Conservation (phyloP, 208 protist species). For the Leishmania turanica region DNA sequence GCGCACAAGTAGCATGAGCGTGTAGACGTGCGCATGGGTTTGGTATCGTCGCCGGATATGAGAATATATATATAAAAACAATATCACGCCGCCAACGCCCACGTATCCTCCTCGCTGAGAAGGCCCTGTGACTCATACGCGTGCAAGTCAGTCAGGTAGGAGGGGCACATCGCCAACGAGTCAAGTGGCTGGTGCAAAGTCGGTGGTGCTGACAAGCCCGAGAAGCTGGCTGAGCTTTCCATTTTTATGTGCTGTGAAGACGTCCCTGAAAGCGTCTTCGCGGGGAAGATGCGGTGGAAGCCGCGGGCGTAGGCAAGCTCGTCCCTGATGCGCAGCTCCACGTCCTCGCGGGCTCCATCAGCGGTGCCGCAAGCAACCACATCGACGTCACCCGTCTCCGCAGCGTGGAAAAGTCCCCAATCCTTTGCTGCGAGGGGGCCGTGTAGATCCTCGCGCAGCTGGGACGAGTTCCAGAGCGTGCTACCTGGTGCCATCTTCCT, state of each 20-base stretch:
- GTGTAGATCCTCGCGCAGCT: slow-evolving; percentile 8
- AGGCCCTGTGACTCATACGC: slow-evolving; percentile 10
- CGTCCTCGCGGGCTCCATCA: slow-evolving; percentile 32
- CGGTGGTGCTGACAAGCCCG: background rate
- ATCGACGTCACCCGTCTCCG: background rate
- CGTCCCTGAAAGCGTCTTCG: slow-evolving; percentile 3
- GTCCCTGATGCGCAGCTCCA: slow-evolving; percentile 59
- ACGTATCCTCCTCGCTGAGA: slow-evolving; percentile 15
- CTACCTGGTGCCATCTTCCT: slow-evolving; percentile 18
- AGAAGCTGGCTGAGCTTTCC: background rate
- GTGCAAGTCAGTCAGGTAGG: slow-evolving; percentile 21
- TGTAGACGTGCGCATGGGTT: background rate
- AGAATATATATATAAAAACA: background rate
- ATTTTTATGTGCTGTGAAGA: background rate
- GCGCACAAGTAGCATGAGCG: background rate
- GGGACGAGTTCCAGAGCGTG: slow-evolving; percentile 18
- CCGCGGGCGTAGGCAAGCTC: slow-evolving; percentile 69
- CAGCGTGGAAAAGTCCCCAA: slow-evolving; percentile 7
- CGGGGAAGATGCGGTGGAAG: slow-evolving; percentile 85
- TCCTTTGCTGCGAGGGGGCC: slow-evolving; percentile 2
- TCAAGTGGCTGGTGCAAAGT: slow-evolving; percentile 16
- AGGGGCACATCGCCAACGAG: background rate
- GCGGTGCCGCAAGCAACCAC: background rate
- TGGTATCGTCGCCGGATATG: too few relatives aligned
- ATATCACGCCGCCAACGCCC: slow-evolving; percentile 10